Evolutionary conservation across 73 alveolate species (phyloP).

Genomic region (Symbiodinium natans): DNA sequence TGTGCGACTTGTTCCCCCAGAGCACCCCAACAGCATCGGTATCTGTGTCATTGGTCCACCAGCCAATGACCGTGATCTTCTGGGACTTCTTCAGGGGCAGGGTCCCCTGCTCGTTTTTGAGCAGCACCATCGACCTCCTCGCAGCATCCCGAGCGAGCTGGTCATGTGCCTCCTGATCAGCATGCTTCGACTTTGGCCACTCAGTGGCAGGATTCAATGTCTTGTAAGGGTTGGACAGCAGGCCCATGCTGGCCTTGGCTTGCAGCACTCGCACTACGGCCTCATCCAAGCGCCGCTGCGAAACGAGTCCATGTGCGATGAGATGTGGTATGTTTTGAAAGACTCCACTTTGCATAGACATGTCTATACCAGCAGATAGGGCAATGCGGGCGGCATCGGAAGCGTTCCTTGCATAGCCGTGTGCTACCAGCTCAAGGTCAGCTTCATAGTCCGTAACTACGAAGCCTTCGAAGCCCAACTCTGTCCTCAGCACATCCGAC

Average conservation of each 20-base stretch:
- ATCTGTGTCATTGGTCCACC: conserved; percentile 40
- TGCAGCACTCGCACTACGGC: conserved; percentile 36
- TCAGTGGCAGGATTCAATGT: neutral
- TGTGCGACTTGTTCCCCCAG: conserved; percentile 58
- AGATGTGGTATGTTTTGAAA: conserved; percentile 24
- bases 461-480: conserved; percentile 71
- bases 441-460: conserved; percentile 54
- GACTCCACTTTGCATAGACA: conserved; percentile 60
- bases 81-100: conserved; percentile 46
- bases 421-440: conserved; percentile 1
- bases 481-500: conserved; percentile 22
- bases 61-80: conserved; percentile 29
- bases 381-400: conserved; percentile 58
- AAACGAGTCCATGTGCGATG: neutral
- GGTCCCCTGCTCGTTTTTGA: neutral
- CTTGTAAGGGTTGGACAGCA: conserved; percentile 37
- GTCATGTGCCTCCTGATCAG: conserved; percentile 10
- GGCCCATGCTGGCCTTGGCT: conserved; percentile 46
- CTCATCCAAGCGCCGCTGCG: conserved; percentile 27
- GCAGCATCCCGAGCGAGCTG: conserved; percentile 19
- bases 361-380: conserved; percentile 48
- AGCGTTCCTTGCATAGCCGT: conserved; percentile 22
- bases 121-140: conserved; percentile 34
- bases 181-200: neutral
- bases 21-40: conserved; percentile 28